A percentile compares a stretch with the other conserved stretches of the same genome.
Conservation (phyloP, 257 asterid species). For the Phtheirospermum japonicum region DNA sequence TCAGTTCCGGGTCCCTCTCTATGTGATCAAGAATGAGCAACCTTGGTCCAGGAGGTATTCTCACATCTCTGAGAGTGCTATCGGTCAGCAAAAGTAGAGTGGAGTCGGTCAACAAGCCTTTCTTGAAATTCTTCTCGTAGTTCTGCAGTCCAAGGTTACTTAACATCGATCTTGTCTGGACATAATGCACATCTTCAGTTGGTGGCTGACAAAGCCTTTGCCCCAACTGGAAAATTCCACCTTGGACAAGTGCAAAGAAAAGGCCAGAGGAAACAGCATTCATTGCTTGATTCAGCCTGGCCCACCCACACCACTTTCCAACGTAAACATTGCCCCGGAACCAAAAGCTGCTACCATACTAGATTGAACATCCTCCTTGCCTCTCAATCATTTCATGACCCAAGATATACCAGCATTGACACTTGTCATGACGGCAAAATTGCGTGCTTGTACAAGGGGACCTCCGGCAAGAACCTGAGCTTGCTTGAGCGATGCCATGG, state of each 20-base stretch:
- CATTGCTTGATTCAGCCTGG: slow-evolving; percentile 50
- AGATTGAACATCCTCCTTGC: slow-evolving; percentile 85
- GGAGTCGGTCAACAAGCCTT: slow-evolving; percentile 66
- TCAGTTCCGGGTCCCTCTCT: slow-evolving; percentile 74
- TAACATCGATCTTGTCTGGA: slow-evolving; percentile 55
- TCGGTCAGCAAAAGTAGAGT: slow-evolving; percentile 80
- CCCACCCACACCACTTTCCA: slow-evolving; percentile 85
- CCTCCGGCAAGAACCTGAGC: too few species aligned
- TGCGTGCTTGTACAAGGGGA: too few species aligned
- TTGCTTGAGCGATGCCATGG: too few species aligned
- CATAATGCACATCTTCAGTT: slow-evolving; percentile 56
- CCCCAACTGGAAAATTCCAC: slow-evolving; percentile 77
- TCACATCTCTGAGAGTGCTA: slow-evolving; percentile 79
- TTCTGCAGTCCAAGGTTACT: slow-evolving; percentile 67
- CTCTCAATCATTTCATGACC: slow-evolving; percentile 77
- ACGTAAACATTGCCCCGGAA: slow-evolving; percentile 77
- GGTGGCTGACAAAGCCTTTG: slow-evolving; percentile 73
- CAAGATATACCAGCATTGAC: slow-evolving; percentile 81
- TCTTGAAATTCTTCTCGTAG: slow-evolving; percentile 86
- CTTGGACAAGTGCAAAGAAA: slow-evolving; percentile 76
- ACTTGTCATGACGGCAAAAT: slow-evolving; percentile 88
- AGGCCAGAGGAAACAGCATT: slow-evolving; percentile 69
- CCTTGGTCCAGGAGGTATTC: slow-evolving; percentile 88
- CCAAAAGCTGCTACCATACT: slow-evolving; percentile 94
- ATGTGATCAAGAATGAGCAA: slow-evolving; percentile 79